Base-by-base conservation (phyloP, 805 yeast species). In the Metschnikowia continentalis region DNA sequence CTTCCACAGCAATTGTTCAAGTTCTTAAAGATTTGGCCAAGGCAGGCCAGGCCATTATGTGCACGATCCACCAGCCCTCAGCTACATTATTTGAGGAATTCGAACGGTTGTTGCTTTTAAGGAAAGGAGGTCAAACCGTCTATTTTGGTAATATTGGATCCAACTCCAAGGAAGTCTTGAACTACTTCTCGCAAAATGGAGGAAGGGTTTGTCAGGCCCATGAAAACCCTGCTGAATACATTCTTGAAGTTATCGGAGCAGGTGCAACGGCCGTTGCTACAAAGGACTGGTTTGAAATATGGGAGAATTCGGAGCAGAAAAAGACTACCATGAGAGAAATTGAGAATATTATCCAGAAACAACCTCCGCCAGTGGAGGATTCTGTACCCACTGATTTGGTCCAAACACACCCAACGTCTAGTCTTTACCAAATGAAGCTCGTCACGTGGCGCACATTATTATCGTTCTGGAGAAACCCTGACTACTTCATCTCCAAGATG, bases 271-370 rank as follows among this genome's bases (percentile, higher is more conserved):
- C 58, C 2, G 40, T 35, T 5, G 36, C 52, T 14, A 32, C 46
- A 30, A 45, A 48, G 22, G 53, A 54, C 44, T 54, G 50, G 46
- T 46, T 41, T 32, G 50, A 47, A 13, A 48, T 48, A 6, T 53
- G 58, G 54, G 36, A 42, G 19, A 37, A 48, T 17, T 48, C 56
- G 2, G 35, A 22, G 3, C 54, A 53, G 41, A 32, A 42, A 43
- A 84, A 68, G 61, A 90, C 83, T 63, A 86, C 79, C 13, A 76
- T 90, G 61, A 90, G 85, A 60, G 74, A 81, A 22, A 77, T 82
- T 51, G 59, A 57, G 32, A 3, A 23, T 1, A 58, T 64, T 19
- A 35, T 35, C 1, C 19, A n/a, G 6, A 15, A 35, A 7, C 19
- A 35, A 35, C n/a, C 19, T 17, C 19, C 19, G 19, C 36, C 36